Conservation (phyloP, 345 rosid genomes). For the Leavenworthia alabamica region DNA sequence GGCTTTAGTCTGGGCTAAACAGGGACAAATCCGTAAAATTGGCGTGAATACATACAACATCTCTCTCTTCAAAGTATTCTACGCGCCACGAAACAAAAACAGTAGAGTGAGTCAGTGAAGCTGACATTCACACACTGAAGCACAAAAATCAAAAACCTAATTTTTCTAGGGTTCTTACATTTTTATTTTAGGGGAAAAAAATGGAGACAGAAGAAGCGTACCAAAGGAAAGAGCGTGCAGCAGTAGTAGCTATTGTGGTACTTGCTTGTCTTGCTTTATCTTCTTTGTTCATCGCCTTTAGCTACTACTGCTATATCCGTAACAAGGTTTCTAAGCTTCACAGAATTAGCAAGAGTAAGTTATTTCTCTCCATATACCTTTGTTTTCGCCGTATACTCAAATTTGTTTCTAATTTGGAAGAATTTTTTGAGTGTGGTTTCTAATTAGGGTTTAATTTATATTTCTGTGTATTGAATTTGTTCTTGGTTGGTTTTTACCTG, state of each 20-base stretch:
- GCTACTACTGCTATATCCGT: conserved; percentile 91
- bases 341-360: conserved; percentile 40
- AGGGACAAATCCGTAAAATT: no score
- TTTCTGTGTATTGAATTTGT: neutral
- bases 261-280: conserved; percentile 69
- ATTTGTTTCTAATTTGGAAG: neutral
- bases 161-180: conserved; percentile 31
- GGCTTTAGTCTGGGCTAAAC: no score
- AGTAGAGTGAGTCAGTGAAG: no score
- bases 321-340: conserved; percentile 67
- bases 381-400: neutral
- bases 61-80: neutral
- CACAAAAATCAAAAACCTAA: no score
- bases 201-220: conserved; percentile 46
- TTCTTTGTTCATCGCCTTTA: conserved; percentile 70
- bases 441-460: neutral
- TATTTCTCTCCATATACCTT: neutral
- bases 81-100: no score
- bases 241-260: conserved; percentile 64
- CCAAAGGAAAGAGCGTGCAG: conserved; percentile 53
- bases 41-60: neutral
- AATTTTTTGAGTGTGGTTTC: neutral
- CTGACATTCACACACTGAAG: no score
- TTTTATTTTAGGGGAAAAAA: neutral
- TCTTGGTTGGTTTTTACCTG: no score